Evolutionary conservation across 495 filamentous ascomycete genomes (phyloP), one percentile per base, ranked within the genome.

Genomic region (Penicillium flavigenum): DNA sequence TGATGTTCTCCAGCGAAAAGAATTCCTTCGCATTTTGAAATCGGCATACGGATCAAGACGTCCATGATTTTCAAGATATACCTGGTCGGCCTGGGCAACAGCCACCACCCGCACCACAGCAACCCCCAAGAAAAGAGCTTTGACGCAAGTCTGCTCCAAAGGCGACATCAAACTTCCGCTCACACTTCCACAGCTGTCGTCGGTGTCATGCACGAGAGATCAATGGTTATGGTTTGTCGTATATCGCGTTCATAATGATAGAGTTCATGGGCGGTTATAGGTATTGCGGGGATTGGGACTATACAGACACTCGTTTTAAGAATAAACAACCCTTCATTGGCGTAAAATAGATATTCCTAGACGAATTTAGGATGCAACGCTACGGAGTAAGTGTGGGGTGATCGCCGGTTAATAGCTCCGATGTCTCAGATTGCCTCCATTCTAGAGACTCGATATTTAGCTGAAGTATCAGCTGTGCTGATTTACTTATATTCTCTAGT

Each of bases 181-280:
- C 41, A 47, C 29, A 16, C 20, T 22, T 31, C 16, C 57, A 41
- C 41, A 77, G 71, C 1, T 77, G 74, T 43, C 60, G 72, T 59
- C 67, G 72, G 47, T 77, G 71, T 47, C 72, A 24, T 24, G 22
- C 22, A 76, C 65, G 31, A 46, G 76, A 75, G 46, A 72, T 75
- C 24, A 26, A 5, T 5, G 24, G 24, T 26, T 26, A 26, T 26
- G 24, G 5, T 26, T 26, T 26, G 0, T 6, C 24, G 24, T 26
- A 26, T 26, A 26, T 26, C 24, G 24, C 24, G 24, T 6, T 26
- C 24, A 5, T 6, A 6, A 26, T 26, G 24, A 26, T 26, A 26
- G 24, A 26, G 24, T 26, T 5, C 5, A 26, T 5, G 5, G 24
- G 3, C 9, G 29, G 29, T 31, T 31, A 31, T 31, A 31, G 0